Evolutionary conservation across 441 rosid species (phyloP).

Genomic region (Kokia cookei): DNA sequence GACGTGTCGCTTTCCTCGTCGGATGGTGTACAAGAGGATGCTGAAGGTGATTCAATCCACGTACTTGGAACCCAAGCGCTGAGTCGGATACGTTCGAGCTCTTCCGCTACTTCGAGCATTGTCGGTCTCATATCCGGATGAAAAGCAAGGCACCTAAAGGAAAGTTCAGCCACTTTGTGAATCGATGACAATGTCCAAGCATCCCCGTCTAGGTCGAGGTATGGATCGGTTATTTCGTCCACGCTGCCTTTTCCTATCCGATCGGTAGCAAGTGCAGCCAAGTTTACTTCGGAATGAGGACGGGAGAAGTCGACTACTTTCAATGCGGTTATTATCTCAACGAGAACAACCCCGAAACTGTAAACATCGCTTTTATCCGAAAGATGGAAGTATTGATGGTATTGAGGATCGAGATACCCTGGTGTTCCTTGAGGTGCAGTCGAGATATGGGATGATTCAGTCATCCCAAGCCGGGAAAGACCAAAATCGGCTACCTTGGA

Average conservation of each 20-base stretch:
- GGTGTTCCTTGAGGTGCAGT: slow-evolving; percentile 99
- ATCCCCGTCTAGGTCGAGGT: slow-evolving; percentile 46
- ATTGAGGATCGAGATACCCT: slow-evolving; percentile 90
- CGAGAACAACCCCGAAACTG: background rate
- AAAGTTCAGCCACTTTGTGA: slow-evolving; percentile 72
- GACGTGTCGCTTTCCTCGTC: slow-evolving; percentile 35
- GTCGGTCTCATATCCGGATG: slow-evolving; percentile 89
- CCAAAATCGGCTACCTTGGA: slow-evolving; percentile 94
- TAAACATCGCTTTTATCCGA: slow-evolving; percentile 26
- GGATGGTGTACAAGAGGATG: slow-evolving; percentile 37
- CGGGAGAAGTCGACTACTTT: background rate
- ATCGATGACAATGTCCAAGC: slow-evolving; percentile 69
- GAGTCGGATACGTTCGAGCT: slow-evolving; percentile 57
- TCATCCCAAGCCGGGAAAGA: slow-evolving; percentile 83
- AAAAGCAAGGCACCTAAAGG: slow-evolving; percentile 84
- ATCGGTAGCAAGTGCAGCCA: background rate
- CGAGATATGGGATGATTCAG: slow-evolving; percentile 71
- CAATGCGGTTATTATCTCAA: background rate
- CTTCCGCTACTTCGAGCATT: slow-evolving; percentile 74
- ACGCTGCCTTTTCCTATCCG: background rate
- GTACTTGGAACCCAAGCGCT: slow-evolving; percentile 52
- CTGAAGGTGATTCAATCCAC: slow-evolving; percentile 43
- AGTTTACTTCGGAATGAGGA: background rate
- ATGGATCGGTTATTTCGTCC: slow-evolving; percentile 62
- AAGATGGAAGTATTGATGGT: slow-evolving; percentile 87